phyloP scores from a whole-genome alignment of 2,329 filamentous ascomycete species.

The Juglanconis oblonga region DNA sequence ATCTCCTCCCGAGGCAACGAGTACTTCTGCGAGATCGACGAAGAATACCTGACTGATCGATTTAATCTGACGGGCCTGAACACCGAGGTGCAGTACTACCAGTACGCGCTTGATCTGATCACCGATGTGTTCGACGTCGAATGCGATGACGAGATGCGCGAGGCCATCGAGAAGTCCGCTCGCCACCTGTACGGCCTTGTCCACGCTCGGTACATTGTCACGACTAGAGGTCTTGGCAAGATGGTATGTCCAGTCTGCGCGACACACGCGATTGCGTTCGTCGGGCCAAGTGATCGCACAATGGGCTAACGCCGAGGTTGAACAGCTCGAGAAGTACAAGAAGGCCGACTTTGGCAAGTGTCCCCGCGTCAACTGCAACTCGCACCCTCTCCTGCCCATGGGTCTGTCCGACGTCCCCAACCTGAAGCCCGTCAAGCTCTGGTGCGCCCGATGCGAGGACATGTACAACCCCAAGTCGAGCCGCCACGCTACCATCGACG shows the following conservation, averaged over 20 bases:
- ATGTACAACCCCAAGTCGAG: conserved; percentile 98
- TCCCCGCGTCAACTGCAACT: conserved; percentile 90
- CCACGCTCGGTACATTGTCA: conserved; percentile 95
- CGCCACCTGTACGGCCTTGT: conserved; percentile 94
- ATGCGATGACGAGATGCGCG: conserved; percentile 96
- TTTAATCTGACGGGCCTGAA: conserved; percentile 98
- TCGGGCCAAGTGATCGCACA: not conserved
- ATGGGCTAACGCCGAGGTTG: not conserved
- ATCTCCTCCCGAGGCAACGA: conserved; percentile 97
- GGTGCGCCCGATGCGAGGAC: conserved; percentile 96
- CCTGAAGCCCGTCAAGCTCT: conserved; percentile 89
- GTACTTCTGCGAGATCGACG: conserved; percentile 99
- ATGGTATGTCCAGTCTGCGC: conserved; percentile 64
- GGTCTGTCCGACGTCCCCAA: conserved; percentile 88
- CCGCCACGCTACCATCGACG: conserved; percentile 91
- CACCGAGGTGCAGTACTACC: conserved; percentile 97
- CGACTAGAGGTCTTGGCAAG: conserved; percentile 87
- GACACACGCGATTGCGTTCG: not conserved
- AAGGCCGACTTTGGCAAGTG: conserved; percentile 98
- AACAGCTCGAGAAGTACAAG: conserved; percentile 95
- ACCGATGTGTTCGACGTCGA: conserved; percentile 98
- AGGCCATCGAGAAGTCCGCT: conserved; percentile 96
- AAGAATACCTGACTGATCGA: conserved; percentile 95
- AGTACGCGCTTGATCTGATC: conserved; percentile 95
- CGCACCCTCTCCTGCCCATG: conserved; percentile 90